phyloP scores from a whole-genome alignment of 805 yeast genomes.

The Zygosaccharomyces bisporus region DNA sequence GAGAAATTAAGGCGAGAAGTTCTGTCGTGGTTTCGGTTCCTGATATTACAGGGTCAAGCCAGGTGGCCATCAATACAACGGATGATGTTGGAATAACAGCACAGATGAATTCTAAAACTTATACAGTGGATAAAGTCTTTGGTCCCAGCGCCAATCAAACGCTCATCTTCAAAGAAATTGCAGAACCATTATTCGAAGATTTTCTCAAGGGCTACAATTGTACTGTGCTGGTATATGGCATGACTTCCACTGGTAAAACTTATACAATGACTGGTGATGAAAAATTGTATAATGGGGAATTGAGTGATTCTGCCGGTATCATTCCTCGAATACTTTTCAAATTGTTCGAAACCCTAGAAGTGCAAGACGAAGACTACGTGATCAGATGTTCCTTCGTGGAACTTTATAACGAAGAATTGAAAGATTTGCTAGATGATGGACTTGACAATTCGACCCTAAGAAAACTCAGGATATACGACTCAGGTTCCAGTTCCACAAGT shows the following conservation, averaged over 20 bases:
- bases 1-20: conserved; percentile 55
- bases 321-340: conserved; percentile 57
- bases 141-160: conserved; percentile 79
- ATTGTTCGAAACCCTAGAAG: conserved; percentile 51
- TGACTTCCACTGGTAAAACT: conserved; percentile 89
- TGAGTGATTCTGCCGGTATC: conserved; percentile 55
- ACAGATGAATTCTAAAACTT: conserved; percentile 50
- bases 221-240: conserved; percentile 84
- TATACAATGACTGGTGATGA: conserved; percentile 74
- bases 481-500: conserved; percentile 16
- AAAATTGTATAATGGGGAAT: conserved; percentile 29
- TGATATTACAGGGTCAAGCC: conserved; percentile 43
- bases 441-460: conserved; percentile 36
- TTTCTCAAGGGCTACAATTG: conserved; percentile 74
- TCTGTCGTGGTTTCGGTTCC: conserved; percentile 57
- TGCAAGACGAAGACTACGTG: conserved; percentile 47
- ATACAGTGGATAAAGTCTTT: conserved; percentile 73
- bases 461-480: conserved; percentile 51
- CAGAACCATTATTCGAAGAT: conserved; percentile 60
- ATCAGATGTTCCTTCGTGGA: conserved; percentile 81
- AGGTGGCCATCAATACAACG: conserved; percentile 45
- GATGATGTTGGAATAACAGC: conserved; percentile 41
- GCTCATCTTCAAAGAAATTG: conserved; percentile 61
- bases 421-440: conserved; percentile 53
- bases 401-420: conserved; percentile 79